Evolutionary conservation across 2,329 filamentous ascomycete species (phyloP).

Genomic region (Amesomyces nigricolor): DNA sequence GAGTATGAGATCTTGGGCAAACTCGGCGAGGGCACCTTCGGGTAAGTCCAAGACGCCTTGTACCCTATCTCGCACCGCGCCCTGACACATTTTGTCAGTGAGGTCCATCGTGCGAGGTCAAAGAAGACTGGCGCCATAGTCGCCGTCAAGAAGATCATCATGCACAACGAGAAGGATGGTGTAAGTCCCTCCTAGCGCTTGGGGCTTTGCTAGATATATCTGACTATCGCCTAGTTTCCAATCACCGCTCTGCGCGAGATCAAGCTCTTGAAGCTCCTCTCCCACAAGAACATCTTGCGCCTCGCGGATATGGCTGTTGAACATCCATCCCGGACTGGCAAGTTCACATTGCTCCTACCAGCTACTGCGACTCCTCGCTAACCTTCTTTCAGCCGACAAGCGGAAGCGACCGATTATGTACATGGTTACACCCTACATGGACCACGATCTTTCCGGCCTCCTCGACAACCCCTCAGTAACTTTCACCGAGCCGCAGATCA

Average conservation of each 20-base stretch:
- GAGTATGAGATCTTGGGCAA: conserved; percentile 78
- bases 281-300: conserved; percentile 78
- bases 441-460: conserved; percentile 94
- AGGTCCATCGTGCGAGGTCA: conserved; percentile 85
- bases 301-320: conserved; percentile 97
- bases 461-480: conserved; percentile 89
- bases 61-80: neutral
- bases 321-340: conserved; percentile 57
- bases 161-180: conserved; percentile 99
- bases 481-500: conserved; percentile 87
- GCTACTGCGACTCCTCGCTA: conserved; percentile 7
- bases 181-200: conserved; percentile 40
- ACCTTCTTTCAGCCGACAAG: conserved; percentile 55
- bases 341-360: conserved; percentile 23
- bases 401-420: conserved; percentile 84
- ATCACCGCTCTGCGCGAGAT: conserved; percentile 97
- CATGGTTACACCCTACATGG: conserved; percentile 99
- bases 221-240: conserved; percentile 59
- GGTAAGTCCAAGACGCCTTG: conserved; percentile 45
- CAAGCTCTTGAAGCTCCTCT: conserved; percentile 93
- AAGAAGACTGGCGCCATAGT: conserved; percentile 69
- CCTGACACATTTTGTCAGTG: conserved; percentile 41
- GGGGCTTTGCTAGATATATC: neutral
- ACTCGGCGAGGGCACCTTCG: conserved; percentile 93
- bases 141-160: conserved; percentile 96